phyloP scores from a whole-genome alignment of 352 stramenopile genomes.

The Phytopythium cucurbitacearum region DNA sequence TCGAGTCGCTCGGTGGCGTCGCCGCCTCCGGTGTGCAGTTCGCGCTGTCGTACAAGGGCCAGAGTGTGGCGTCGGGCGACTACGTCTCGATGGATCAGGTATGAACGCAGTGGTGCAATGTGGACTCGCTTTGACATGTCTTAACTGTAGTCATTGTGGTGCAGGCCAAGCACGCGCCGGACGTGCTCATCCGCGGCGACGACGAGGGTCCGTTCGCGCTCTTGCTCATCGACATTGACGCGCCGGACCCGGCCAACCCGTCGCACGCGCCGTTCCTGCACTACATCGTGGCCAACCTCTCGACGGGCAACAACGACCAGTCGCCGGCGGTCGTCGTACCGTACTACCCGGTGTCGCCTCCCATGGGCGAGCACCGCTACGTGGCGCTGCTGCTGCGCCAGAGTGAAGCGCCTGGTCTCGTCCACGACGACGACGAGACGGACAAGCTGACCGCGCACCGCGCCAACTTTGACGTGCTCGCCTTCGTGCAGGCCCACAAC shows the following conservation, averaged over 20 bases:
- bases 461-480: constrained; percentile 42
- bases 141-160: not conserved
- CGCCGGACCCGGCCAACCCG: constrained; percentile 41
- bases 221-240: constrained; percentile 70
- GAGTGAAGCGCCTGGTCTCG: constrained; percentile 1
- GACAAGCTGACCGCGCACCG: constrained; percentile 24
- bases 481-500: constrained; percentile 24
- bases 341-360: constrained; percentile 57
- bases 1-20: constrained; percentile 9
- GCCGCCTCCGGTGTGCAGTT: constrained; percentile 10
- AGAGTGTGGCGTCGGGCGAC: constrained; percentile 1
- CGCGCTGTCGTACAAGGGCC: constrained; percentile 20
- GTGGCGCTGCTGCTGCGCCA: constrained; percentile 49
- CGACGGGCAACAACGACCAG: not conserved
- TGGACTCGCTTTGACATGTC: too few relatives aligned
- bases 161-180: constrained; percentile 27
- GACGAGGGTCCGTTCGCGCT: constrained; percentile 41
- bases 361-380: constrained; percentile 51
- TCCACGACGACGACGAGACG: constrained; percentile 11
- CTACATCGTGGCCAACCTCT: constrained; percentile 47
- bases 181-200: constrained; percentile 14
- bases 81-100: not conserved
- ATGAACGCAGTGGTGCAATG: too few relatives aligned
- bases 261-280: constrained; percentile 67
- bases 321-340: constrained; percentile 28